Percentiles rank a stretch among this genome's conserved stretches.
Conservation (phyloP, 495 filamentous ascomycete species). For the Trichocladium uniseriatum region DNA sequence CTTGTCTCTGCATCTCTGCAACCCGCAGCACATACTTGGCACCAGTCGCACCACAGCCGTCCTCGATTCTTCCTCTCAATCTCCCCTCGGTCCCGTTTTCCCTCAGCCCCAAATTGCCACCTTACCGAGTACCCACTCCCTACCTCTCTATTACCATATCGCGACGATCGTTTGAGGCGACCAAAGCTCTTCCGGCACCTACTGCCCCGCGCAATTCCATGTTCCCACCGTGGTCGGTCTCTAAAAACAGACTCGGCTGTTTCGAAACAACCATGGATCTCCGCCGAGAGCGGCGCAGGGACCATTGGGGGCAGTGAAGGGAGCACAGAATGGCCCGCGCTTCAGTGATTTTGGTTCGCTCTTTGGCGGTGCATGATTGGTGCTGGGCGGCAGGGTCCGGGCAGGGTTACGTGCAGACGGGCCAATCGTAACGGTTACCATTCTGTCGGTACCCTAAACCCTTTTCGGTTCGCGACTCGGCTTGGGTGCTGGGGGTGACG, state of each 20-base stretch:
- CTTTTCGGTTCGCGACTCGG: not conserved
- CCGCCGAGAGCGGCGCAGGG: slow-evolving; percentile 10
- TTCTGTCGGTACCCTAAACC: slow-evolving; percentile 8
- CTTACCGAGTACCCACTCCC: too few species aligned
- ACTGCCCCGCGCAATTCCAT: not conserved
- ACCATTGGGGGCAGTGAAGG: not conserved
- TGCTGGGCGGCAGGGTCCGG: not conserved
- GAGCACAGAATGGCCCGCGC: not conserved
- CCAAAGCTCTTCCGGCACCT: too few species aligned
- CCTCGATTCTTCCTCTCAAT: too few species aligned
- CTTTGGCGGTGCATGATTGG: not conserved
- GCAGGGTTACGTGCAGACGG: not conserved
- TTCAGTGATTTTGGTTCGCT: not conserved
- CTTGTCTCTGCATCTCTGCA: too few species aligned
- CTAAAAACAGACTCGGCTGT: slow-evolving; percentile 5
- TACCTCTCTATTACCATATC: too few species aligned
- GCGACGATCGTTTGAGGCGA: too few species aligned
- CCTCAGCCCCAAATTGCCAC: too few species aligned
- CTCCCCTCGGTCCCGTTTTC: too few species aligned
- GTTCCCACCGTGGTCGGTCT: not conserved
- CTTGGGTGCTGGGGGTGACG: not conserved
- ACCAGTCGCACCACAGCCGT: too few species aligned
- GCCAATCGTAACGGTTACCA: slow-evolving; percentile 8
- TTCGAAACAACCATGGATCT: slow-evolving; percentile 7
- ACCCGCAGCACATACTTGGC: too few species aligned